phyloP scores from a whole-genome alignment of 257 asterid genomes.

The Sherardia arvensis region DNA sequence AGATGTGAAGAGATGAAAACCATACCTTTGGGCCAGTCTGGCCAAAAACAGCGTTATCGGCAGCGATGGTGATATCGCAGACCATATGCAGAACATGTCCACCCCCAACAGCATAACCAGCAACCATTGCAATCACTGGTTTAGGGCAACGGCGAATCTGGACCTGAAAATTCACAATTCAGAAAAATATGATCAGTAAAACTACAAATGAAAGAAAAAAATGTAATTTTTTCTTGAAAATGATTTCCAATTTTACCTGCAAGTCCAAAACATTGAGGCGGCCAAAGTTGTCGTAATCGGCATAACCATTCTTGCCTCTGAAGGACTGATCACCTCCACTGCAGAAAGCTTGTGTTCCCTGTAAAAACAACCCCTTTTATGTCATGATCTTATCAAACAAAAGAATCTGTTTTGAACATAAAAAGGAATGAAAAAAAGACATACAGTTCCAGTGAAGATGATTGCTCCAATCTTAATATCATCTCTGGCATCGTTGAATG shows the following conservation, averaged over 20 bases:
- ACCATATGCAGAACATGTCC: slow-evolving; percentile 97
- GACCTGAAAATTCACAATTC: slow-evolving; percentile 31
- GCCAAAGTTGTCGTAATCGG: slow-evolving; percentile 68
- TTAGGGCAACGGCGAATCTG: slow-evolving; percentile 97
- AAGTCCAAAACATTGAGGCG: slow-evolving; percentile 90
- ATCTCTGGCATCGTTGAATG: slow-evolving; percentile 91
- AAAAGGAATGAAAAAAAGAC: neutral
- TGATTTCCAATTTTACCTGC: slow-evolving; percentile 32
- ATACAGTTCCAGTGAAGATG: slow-evolving; percentile 90
- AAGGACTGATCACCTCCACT: slow-evolving; percentile 96
- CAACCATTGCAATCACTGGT: slow-evolving; percentile 98
- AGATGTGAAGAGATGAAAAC: neutral
- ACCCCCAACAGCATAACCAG: slow-evolving; percentile 97
- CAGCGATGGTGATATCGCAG: slow-evolving; percentile 87
- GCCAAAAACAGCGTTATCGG: slow-evolving; percentile 87
- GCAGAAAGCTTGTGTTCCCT: slow-evolving; percentile 83
- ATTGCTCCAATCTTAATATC: slow-evolving; percentile 72
- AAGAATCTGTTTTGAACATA: neutral
- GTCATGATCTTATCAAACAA: neutral
- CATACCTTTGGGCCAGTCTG: slow-evolving; percentile 93
- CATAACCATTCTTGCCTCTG: slow-evolving; percentile 79
- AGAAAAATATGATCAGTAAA: neutral
- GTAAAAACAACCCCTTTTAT: slow-evolving; percentile 2
- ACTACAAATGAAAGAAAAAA: neutral
- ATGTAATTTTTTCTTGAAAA: neutral